Percentiles rank a stretch among this genome's conserved stretches.
Evolutionary conservation across 495 filamentous ascomycete species (phyloP).

Genomic region (Penicillium alfredii): DNA sequence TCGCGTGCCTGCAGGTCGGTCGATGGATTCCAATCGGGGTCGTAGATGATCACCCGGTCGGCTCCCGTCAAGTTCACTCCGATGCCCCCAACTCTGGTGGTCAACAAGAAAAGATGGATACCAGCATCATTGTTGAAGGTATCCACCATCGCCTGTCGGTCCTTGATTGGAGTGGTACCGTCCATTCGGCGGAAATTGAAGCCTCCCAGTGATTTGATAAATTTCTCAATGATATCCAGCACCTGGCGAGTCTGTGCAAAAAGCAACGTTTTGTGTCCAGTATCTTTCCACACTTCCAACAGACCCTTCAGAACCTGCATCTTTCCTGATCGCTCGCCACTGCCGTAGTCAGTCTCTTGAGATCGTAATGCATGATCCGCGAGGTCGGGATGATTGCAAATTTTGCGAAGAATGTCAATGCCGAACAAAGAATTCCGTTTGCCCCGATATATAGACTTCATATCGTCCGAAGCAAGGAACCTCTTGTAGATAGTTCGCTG

Average conservation of each 20-base stretch:
- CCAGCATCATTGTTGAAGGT: conserved; percentile 79
- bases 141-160: conserved; percentile 78
- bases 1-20: conserved; percentile 94
- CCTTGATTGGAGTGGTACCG: conserved; percentile 75
- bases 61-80: conserved; percentile 93
- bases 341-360: conserved; percentile 63
- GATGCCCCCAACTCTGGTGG: conserved; percentile 89
- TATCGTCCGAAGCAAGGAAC: conserved; percentile 78
- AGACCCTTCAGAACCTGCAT: conserved; percentile 87
- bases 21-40: conserved; percentile 97
- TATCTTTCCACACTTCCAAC: conserved; percentile 75
- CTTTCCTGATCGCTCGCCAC: conserved; percentile 73
- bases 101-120: conserved; percentile 84
- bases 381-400: conserved; percentile 95
- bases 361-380: conserved; percentile 57
- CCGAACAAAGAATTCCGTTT: conserved; percentile 77
- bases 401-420: conserved; percentile 87
- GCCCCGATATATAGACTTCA: conserved; percentile 67
- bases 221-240: conserved; percentile 85
- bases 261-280: conserved; percentile 84
- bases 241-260: conserved; percentile 90
- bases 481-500: conserved; percentile 71
- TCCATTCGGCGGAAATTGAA: conserved; percentile 89
- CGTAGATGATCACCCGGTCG: conserved; percentile 92
- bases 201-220: conserved; percentile 56